Base-by-base conservation (phyloP, 176 grass and related monocot species). In the Triticum monococcum region DNA sequence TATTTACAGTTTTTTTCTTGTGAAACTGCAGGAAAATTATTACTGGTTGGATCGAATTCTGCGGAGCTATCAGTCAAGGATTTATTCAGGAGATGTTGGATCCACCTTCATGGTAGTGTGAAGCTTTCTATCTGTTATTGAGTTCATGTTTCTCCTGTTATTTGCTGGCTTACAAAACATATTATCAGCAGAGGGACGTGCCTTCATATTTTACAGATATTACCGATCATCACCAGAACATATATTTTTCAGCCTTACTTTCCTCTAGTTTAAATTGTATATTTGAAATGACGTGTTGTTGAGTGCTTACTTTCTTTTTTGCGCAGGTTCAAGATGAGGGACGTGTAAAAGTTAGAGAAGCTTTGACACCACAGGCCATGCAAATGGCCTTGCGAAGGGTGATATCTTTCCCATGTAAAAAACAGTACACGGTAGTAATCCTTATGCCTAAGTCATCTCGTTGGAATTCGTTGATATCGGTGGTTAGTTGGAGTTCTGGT, bases 31-130 rank as follows among this genome's bases (percentile, higher is more conserved):
- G 97, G 97, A 99, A 88, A 99, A 99, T 66, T 99, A 99, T 78
- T 99, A 96, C 78, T 99, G 97, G 94, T 85, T 99, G 82, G 97
- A 99, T 79, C 70, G 94, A 87, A 94, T 99, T 85, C 87, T 99
- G 37, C 90, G 94, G 71, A 96, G 97, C 78, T 96, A 99, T 82
- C 94, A 99, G 79, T 96, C 94, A 88, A 96, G 97, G 89, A 78
- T 95, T 84, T 99, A 96, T 90, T 89, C 88, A 76, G 94, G 97
- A 48, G 82, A 96, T 85, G 86, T 99, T 36, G 88, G 93, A 69
- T 93, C 85, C 36, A 92, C 97, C 72, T 96, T 99, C 76, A 36
- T 91, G 92, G 94, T 99, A 96, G 66, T 90, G 33, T 81, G 38
- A 38, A 87, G 20, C 17, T 52, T 83, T 84, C 46, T 75, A 20